Evolutionary conservation across 129 eudicot genomes (phyloP), one percentile per base, ranked within the genome.

Genomic region (Erigeron canadensis): DNA sequence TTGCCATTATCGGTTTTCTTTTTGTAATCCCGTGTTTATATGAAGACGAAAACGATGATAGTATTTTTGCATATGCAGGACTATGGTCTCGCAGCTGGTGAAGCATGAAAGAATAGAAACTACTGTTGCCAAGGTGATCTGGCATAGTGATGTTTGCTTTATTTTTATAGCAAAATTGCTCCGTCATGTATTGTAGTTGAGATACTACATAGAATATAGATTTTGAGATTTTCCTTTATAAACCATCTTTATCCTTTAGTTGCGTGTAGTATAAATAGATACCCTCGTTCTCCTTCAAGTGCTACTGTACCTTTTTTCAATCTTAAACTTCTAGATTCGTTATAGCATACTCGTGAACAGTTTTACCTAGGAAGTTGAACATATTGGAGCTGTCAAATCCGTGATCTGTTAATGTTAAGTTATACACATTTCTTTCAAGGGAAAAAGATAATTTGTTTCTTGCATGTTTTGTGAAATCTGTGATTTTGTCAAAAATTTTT

Each of bases 81-180:
- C 98, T 61, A 89, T 93, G 98, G 98, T 93, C 11, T 93, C 98
- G 12, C 96, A 93, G 81, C 72, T 93, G 72, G 96, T 93, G 77
- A 89, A 89, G 81, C 98, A 93, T 38, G 98, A 93, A 80, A 85
- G 98, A 0, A 93, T 93, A 65, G 98, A 93, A 80, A 89, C 98
- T 40, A 93, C 98, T 53, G 86, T 94, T 73, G 86, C 96, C 42
- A 94, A 94, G 95, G 98, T 94, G n/a, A 74, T 44, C 7, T 47
- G 41, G 34, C 63, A 45, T 69, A 4, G 5, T 23, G 44, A 39
- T 19, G 47, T 22, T n/a, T 42, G 43, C 54, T 61, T 69, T 0
- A 7, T 38, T 62, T 10, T 69, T 34, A 7, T 45, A 21, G 64
- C n/a, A 48, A 60, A 46, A 5, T 38, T 48, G 65, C 41, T 28